Conservation (phyloP, 2,329 filamentous ascomycete species). For the Dactylonectria estremocensis region DNA sequence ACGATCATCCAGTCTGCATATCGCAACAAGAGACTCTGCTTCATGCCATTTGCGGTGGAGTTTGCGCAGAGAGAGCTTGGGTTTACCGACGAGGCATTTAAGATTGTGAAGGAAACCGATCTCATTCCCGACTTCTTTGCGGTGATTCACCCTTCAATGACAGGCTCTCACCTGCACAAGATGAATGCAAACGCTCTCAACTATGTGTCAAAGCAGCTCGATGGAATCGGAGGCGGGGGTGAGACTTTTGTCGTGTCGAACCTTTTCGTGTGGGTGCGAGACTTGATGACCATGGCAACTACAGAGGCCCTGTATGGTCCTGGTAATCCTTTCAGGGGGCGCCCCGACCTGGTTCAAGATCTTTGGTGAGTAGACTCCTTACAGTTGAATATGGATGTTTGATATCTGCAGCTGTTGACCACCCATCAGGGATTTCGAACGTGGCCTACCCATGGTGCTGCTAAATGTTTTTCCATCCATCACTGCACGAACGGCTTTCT, state of each 20-base stretch:
- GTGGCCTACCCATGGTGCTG: conserved; percentile 21
- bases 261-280: conserved; percentile 55
- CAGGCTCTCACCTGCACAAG: conserved; percentile 50
- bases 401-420: not conserved
- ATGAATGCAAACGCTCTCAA: conserved; percentile 56
- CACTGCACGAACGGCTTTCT: conserved; percentile 25
- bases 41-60: conserved; percentile 59
- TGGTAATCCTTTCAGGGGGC: conserved; percentile 28
- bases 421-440: conserved; percentile 24
- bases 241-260: conserved; percentile 25
- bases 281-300: conserved; percentile 41
- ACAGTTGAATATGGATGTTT: not conserved
- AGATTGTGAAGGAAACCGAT: conserved; percentile 39
- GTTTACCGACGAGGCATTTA: conserved; percentile 48
- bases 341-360: conserved; percentile 9
- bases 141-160: conserved; percentile 53
- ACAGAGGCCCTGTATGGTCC: conserved; percentile 34
- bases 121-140: conserved; percentile 55
- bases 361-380: conserved; percentile 17
- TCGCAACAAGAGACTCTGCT: conserved; percentile 59
- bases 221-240: conserved; percentile 35
- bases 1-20: conserved; percentile 58
- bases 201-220: conserved; percentile 51
- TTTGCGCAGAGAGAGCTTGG: conserved; percentile 56
- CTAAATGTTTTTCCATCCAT: conserved; percentile 32